Evolutionary conservation across 306 rosid genomes (phyloP).

Genomic region (Cercis canadensis): DNA sequence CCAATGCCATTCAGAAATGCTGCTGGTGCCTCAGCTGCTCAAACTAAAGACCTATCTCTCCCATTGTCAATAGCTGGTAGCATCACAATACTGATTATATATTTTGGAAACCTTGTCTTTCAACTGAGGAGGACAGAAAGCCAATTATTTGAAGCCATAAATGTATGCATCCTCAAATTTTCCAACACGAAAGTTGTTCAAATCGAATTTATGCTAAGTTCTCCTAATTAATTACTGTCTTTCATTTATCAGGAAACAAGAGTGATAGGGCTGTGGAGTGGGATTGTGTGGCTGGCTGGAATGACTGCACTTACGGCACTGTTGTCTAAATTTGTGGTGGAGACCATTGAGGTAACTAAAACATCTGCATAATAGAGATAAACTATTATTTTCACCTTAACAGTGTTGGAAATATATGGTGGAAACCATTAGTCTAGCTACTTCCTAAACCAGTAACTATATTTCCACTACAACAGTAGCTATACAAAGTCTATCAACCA

Average conservation of each 20-base stretch:
- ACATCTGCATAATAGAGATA: not conserved
- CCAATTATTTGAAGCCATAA: conserved; percentile 69
- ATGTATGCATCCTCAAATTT: conserved; percentile 43
- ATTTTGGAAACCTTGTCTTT: conserved; percentile 71
- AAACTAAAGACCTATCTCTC: conserved; percentile 48
- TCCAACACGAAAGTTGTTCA: conserved; percentile 6
- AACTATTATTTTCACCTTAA: too few species aligned
- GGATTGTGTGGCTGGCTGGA: conserved; percentile 75
- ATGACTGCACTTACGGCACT: conserved; percentile 79
- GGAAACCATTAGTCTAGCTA: too few species aligned
- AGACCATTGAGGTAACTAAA: conserved; percentile 78
- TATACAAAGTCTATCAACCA: too few species aligned
- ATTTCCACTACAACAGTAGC: too few species aligned
- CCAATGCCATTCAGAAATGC: conserved; percentile 52
- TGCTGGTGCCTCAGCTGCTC: conserved; percentile 45
- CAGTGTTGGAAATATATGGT: too few species aligned
- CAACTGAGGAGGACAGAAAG: conserved; percentile 79
- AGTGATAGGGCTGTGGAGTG: conserved; percentile 85
- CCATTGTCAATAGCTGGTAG: conserved; percentile 75
- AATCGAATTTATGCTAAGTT: too few species aligned
- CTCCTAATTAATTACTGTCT: too few species aligned
- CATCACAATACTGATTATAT: conserved; percentile 74
- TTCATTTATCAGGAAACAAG: conserved; percentile 51
- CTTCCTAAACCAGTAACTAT: too few species aligned
- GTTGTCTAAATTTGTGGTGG: conserved; percentile 88